Percentiles rank a stretch among this genome's conserved stretches.
These are phyloP conservation scores for Ephemerocybe angulata DNA, from an alignment of 768 basidiomycete genomes.

Conservation along the genomic window DNA sequence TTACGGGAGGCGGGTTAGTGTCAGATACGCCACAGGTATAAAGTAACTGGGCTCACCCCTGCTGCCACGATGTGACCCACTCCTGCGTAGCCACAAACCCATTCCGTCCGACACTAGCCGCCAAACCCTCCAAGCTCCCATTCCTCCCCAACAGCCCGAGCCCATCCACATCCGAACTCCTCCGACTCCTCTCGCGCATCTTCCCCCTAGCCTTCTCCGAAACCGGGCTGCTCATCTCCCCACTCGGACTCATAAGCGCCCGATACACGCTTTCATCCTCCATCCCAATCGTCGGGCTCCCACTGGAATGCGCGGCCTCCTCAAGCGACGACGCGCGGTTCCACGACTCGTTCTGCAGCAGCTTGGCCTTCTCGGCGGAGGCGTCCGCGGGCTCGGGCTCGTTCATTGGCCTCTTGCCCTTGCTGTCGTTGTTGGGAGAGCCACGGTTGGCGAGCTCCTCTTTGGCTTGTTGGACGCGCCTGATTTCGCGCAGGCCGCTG, in stretches of 20 bases:
- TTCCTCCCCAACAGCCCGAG: slow-evolving; percentile 44
- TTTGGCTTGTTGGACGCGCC: slow-evolving; percentile 65
- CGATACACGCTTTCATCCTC: neutral
- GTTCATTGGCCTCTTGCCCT: slow-evolving; percentile 35
- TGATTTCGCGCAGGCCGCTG: slow-evolving; percentile 81
- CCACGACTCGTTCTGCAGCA: slow-evolving; percentile 54
- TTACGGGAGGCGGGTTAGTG: slow-evolving; percentile 27
- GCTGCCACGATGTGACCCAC: slow-evolving; percentile 98
- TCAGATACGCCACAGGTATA: slow-evolving; percentile 1
- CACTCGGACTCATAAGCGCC: slow-evolving; percentile 10
- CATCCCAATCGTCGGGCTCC: slow-evolving; percentile 1
- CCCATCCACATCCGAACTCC: slow-evolving; percentile 19
- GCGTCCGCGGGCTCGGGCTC: slow-evolving; percentile 36
- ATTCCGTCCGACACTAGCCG: slow-evolving; percentile 79
- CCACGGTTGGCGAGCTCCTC: slow-evolving; percentile 52
- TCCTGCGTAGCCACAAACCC: slow-evolving; percentile 95
- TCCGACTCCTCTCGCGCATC: slow-evolving; percentile 69
- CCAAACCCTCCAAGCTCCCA: slow-evolving; percentile 62
- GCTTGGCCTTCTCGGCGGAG: slow-evolving; percentile 62
- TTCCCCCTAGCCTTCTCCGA: slow-evolving; percentile 95
- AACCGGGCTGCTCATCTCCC: slow-evolving; percentile 24
- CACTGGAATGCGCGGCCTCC: slow-evolving; percentile 2
- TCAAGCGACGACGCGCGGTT: slow-evolving; percentile 11
- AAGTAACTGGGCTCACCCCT: slow-evolving; percentile 57
- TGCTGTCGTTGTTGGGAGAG: slow-evolving; percentile 28